These are phyloP conservation scores for Aquanectria penicillioides DNA, from an alignment of 2,329 filamentous ascomycete species.

Conservation along the genomic window DNA sequence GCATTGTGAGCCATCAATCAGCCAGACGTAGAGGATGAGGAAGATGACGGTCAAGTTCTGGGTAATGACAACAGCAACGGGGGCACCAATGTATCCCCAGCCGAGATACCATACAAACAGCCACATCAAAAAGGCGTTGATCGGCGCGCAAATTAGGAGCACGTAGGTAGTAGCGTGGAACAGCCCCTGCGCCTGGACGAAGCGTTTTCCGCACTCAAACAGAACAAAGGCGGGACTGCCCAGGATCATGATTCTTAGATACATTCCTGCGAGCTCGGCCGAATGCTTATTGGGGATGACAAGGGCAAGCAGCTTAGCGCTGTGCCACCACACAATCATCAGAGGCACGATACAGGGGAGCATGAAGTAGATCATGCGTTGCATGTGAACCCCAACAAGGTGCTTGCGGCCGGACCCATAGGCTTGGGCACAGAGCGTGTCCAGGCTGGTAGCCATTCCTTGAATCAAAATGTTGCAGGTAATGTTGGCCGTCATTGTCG, in stretches of 20 bases:
- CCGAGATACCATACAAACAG: conserved; percentile 77
- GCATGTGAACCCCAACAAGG: conserved; percentile 83
- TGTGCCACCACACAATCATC: conserved; percentile 74
- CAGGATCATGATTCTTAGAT: conserved; percentile 76
- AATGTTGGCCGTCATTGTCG: not conserved
- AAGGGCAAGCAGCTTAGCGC: conserved; percentile 68
- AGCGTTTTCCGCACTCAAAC: conserved; percentile 83
- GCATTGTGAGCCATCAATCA: conserved; percentile 78
- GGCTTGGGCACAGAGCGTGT: conserved; percentile 92
- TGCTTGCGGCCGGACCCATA: conserved; percentile 91
- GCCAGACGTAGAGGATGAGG: conserved; percentile 81
- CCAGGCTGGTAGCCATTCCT: conserved; percentile 85
- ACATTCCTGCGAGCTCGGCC: conserved; percentile 75
- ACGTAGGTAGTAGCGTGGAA: conserved; percentile 83
- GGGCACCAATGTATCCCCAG: conserved; percentile 81
- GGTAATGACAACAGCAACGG: conserved; percentile 80
- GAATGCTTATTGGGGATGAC: conserved; percentile 63
- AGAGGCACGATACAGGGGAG: conserved; percentile 78
- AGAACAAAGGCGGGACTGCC: conserved; percentile 80
- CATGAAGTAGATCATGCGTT: conserved; percentile 83
- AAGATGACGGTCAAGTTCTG: conserved; percentile 80
- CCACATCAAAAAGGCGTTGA: conserved; percentile 83
- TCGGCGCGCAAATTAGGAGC: conserved; percentile 76
- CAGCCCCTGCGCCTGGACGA: conserved; percentile 83
- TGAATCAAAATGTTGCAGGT: conserved; percentile 56